Conservation (phyloP, 108 stramenopile species). For the Skeletonema costatum region DNA sequence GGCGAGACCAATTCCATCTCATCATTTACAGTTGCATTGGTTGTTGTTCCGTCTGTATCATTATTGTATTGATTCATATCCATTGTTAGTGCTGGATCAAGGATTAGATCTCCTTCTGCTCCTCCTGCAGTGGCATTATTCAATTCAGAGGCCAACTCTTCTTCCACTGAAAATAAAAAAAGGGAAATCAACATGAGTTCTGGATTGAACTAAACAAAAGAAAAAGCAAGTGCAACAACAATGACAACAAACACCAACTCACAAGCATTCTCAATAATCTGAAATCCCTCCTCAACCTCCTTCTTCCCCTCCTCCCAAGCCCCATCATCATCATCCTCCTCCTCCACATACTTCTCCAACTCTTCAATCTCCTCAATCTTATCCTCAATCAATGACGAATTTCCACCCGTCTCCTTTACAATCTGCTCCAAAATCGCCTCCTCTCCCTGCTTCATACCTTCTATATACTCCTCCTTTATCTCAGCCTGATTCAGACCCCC, state of each 20-base stretch:
- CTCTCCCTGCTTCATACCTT: conserved; percentile 19
- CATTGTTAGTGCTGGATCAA: conserved; percentile 45
- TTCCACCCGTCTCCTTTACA: background rate
- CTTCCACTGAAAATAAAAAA: background rate
- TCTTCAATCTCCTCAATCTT: background rate
- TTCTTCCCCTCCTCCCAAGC: background rate
- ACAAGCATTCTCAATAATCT: conserved; percentile 1
- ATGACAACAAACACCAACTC: background rate
- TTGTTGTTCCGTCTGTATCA: background rate
- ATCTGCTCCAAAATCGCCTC: background rate
- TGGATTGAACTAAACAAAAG: background rate
- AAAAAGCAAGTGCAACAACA: background rate
- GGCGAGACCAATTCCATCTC: conserved; percentile 1
- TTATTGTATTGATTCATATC: conserved; percentile 29
- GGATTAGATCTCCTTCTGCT: conserved; percentile 3
- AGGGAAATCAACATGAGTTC: background rate
- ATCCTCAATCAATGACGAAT: background rate
- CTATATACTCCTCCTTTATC: conserved; percentile 21
- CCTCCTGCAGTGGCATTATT: conserved; percentile 2
- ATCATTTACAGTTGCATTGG: conserved; percentile 13
- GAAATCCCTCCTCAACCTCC: background rate
- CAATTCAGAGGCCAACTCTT: background rate
- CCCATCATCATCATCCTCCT: conserved; percentile 23
- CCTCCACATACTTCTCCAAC: background rate
- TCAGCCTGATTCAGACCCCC: background rate